Evolutionary conservation across 306 rosid species (phyloP).

Genomic region (Spatholobus suberectus): DNA sequence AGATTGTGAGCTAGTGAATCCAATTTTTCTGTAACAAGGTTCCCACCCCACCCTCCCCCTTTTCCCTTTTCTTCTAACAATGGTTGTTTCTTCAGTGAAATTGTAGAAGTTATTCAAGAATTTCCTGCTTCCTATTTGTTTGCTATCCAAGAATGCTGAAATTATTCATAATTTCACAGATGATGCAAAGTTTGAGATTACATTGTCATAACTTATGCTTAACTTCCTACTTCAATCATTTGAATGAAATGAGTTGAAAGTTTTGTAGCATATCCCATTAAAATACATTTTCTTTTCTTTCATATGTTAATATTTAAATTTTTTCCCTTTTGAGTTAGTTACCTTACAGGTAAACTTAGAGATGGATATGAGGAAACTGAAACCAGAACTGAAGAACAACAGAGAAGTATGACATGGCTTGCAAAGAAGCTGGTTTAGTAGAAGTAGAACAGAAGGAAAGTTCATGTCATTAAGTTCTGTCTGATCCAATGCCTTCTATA

Average conservation of each 20-base stretch:
- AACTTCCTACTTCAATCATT: background rate
- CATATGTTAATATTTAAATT: background rate
- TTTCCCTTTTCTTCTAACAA: too few relatives aligned
- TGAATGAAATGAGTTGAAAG: background rate
- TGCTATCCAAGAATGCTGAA: too few relatives aligned
- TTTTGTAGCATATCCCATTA: background rate
- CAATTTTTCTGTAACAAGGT: too few relatives aligned
- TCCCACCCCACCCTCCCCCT: too few relatives aligned
- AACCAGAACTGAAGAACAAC: slow-evolving; percentile 58
- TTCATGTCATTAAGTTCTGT: background rate
- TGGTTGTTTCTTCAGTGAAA: too few relatives aligned
- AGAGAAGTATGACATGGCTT: slow-evolving; percentile 61
- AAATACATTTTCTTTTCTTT: background rate
- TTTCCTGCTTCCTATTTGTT: too few relatives aligned
- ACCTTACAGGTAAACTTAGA: slow-evolving; percentile 59
- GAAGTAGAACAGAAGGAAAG: slow-evolving; percentile 60
- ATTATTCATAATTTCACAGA: too few relatives aligned
- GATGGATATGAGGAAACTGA: slow-evolving; percentile 60
- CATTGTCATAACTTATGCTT: background rate
- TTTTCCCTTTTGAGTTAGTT: slow-evolving; percentile 22
- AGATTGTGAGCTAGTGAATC: too few relatives aligned
- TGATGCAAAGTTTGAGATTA: background rate
- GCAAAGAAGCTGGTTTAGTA: slow-evolving; percentile 66
- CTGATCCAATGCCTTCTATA: slow-evolving; percentile 15
- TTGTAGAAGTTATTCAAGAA: too few relatives aligned